Evolutionary conservation across 2,329 filamentous ascomycete species (phyloP).

Genomic region (Colletotrichum eremochloae): DNA sequence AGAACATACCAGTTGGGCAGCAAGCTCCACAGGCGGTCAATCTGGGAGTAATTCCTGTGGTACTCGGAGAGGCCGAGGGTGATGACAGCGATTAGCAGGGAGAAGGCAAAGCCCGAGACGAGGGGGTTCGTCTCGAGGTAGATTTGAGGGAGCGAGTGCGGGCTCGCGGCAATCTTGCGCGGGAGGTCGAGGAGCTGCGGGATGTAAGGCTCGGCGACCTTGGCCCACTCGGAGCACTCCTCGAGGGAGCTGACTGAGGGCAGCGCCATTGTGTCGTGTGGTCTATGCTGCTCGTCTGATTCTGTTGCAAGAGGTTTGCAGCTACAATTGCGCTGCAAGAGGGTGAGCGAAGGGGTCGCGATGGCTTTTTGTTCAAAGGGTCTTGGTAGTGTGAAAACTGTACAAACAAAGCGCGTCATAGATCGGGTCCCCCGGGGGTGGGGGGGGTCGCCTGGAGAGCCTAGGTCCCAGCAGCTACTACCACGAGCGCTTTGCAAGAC

Average conservation of each 20-base stretch:
- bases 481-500: not conserved
- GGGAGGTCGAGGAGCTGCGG: constrained; percentile 79
- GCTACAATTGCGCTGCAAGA: not conserved
- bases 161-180: constrained; percentile 70
- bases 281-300: not conserved
- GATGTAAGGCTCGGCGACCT: constrained; percentile 81
- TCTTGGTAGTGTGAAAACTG: constrained; percentile 7
- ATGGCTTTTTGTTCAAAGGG: not conserved
- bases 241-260: constrained; percentile 77
- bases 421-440: not conserved
- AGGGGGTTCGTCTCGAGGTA: constrained; percentile 91
- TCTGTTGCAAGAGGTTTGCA: not conserved
- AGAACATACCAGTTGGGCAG: constrained; percentile 88
- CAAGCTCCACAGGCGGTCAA: constrained; percentile 93
- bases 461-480: not conserved
- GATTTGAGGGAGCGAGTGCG: constrained; percentile 74
- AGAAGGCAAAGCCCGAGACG: constrained; percentile 79
- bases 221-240: constrained; percentile 82
- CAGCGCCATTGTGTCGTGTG: constrained; percentile 69
- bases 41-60: constrained; percentile 96
- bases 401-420: constrained; percentile 40
- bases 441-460: not conserved
- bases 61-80: constrained; percentile 84
- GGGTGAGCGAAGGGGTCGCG: not conserved
- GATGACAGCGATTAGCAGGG: constrained; percentile 76